Conservation (phyloP, 495 filamentous ascomycete genomes). For the Aspergillus nanangensis region DNA sequence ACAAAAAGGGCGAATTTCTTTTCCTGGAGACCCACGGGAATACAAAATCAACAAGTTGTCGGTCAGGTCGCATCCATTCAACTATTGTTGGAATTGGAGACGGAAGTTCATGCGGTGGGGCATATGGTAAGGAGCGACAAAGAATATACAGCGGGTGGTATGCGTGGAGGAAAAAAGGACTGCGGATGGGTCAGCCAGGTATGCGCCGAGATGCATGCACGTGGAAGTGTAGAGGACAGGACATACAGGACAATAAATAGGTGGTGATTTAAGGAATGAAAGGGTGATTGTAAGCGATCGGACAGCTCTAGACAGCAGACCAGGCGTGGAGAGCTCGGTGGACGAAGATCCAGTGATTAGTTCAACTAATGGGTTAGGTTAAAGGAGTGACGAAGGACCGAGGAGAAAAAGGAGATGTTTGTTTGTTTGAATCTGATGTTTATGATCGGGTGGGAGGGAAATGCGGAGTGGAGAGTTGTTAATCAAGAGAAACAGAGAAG, state of each 20-base stretch:
- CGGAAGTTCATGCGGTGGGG: background rate
- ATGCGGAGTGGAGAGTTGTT: background rate
- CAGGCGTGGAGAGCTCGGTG: slow-evolving; percentile 3
- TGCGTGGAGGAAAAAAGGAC: too few relatives aligned
- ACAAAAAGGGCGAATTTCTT: too few relatives aligned
- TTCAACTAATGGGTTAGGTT: background rate
- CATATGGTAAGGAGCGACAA: background rate
- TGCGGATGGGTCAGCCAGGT: too few relatives aligned
- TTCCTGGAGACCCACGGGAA: background rate
- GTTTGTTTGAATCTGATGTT: too few relatives aligned
- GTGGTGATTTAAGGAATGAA: slow-evolving; percentile 2
- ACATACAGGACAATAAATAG: too few relatives aligned
- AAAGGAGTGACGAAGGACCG: slow-evolving; percentile 6
- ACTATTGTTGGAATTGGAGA: too few relatives aligned
- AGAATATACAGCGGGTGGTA: too few relatives aligned
- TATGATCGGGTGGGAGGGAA: background rate
- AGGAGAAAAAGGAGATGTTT: background rate
- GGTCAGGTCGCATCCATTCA: background rate
- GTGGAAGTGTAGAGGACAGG: background rate
- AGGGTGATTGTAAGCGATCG: slow-evolving; percentile 5
- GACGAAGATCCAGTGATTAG: background rate
- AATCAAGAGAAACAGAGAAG: slow-evolving; percentile 1
- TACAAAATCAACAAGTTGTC: slow-evolving; percentile 2
- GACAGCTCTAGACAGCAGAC: slow-evolving; percentile 10
- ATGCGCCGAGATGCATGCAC: background rate